These are phyloP conservation scores for Rhododendron simsii DNA, from an alignment of 148 eudicot genomes.

Conservation along the genomic window DNA sequence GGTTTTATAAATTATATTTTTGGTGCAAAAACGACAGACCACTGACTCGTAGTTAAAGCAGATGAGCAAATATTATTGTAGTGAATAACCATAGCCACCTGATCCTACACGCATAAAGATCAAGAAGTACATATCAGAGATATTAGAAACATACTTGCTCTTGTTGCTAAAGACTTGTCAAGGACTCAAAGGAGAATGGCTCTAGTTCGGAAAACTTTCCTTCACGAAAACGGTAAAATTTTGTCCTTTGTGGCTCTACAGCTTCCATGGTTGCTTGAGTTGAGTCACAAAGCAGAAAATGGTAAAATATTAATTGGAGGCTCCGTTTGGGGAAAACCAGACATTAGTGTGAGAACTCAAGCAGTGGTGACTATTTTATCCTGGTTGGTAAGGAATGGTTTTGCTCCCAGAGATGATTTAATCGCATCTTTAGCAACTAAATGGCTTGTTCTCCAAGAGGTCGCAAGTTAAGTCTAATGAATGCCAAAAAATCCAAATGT, in stretches of 20 bases:
- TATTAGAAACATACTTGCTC: conserved; percentile 43
- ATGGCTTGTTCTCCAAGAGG: too few relatives aligned
- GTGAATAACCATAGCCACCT: too few relatives aligned
- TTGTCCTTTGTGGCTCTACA: conserved; percentile 62
- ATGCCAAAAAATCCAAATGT: too few relatives aligned
- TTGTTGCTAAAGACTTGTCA: conserved; percentile 57
- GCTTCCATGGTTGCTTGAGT: conserved; percentile 90
- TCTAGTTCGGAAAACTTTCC: conserved; percentile 57
- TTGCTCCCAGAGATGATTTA: conserved; percentile 84
- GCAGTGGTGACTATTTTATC: conserved; percentile 64
- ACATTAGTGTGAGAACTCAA: conserved; percentile 51
- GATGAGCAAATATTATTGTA: too few relatives aligned
- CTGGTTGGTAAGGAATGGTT: conserved; percentile 81
- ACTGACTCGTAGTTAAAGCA: too few relatives aligned
- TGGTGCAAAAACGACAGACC: too few relatives aligned
- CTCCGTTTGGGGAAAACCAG: conserved; percentile 40
- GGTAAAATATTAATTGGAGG: conserved; percentile 41
- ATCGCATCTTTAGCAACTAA: conserved; percentile 63
- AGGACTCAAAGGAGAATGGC: conserved; percentile 44
- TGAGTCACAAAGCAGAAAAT: conserved; percentile 47
- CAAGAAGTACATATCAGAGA: conserved; percentile 42
- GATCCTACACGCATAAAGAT: conserved; percentile 3
- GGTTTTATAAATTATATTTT: too few relatives aligned
- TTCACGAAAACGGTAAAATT: conserved; percentile 62
- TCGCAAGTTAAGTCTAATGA: too few relatives aligned